A percentile compares a stretch with the other conserved stretches of the same genome.
Conservation (phyloP, 805 yeast genomes). For the Candida silvatica region DNA sequence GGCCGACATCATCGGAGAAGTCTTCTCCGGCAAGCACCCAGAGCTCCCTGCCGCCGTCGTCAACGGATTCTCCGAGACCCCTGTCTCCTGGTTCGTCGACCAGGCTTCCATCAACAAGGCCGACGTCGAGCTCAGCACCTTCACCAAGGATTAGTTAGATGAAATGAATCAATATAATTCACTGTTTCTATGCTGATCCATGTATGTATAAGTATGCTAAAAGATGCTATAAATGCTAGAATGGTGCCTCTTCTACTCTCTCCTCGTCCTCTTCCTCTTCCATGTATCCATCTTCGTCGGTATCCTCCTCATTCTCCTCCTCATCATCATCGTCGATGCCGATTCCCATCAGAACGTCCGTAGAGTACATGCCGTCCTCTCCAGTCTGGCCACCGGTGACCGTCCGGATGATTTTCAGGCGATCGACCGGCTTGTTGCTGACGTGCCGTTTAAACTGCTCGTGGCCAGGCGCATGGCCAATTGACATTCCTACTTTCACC, state of each 20-base stretch:
- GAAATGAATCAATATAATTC: too few relatives aligned
- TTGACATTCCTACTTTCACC: conserved; percentile 83
- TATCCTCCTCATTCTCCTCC: conserved; percentile 9
- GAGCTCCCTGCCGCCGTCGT: conserved; percentile 70
- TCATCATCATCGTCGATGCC: background rate
- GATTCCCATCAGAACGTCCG: too few relatives aligned
- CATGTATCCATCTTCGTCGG: conserved; percentile 17
- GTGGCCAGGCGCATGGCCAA: conserved; percentile 60
- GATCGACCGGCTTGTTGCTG: conserved; percentile 4
- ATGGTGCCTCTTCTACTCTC: background rate
- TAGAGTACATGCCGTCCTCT: too few relatives aligned
- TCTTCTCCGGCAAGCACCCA: conserved; percentile 38
- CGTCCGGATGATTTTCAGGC: conserved; percentile 7
- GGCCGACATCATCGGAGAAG: conserved; percentile 60
- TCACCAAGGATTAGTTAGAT: too few relatives aligned
- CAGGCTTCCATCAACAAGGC: too few relatives aligned
- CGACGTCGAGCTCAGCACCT: too few relatives aligned
- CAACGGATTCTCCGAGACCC: conserved; percentile 40
- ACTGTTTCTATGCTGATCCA: background rate
- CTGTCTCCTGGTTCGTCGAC: conserved; percentile 77
- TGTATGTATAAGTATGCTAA: background rate
- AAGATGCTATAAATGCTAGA: background rate
- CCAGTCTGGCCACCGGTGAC: conserved; percentile 27
- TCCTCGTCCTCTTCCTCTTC: background rate
- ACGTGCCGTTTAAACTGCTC: conserved; percentile 37